Conservation (phyloP, 306 rosid species). For the Ochetophila trinervis region DNA sequence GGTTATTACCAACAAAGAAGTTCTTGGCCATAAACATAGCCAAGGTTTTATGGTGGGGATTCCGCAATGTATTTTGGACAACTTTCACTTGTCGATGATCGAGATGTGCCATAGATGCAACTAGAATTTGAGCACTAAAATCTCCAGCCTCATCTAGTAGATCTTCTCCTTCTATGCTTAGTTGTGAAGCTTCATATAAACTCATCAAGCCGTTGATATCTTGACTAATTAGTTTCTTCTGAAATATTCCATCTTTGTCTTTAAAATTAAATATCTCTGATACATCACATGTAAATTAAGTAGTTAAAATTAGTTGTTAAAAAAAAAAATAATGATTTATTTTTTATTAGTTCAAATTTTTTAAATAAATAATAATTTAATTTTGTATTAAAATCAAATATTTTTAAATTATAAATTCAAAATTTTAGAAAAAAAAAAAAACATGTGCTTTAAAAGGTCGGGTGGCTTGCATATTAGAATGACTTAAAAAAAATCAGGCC, state of each 20-base stretch:
- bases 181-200: constrained; percentile 39
- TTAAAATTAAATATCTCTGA: constrained; percentile 28
- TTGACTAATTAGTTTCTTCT: neutral
- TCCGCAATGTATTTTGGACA: constrained; percentile 33
- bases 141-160: constrained; percentile 29
- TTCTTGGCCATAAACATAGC: constrained; percentile 38
- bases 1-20: constrained; percentile 17
- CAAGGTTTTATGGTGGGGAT: constrained; percentile 59
- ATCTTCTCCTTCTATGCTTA: constrained; percentile 27
- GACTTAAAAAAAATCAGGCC: too few relatives aligned
- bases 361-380: too few relatives aligned
- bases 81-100: constrained; percentile 12
- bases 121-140: constrained; percentile 18
- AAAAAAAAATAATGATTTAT: too few relatives aligned
- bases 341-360: too few relatives aligned
- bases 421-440: too few relatives aligned
- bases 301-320: too few relatives aligned
- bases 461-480: too few relatives aligned
- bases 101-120: neutral
- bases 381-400: too few relatives aligned
- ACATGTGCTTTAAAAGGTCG: too few relatives aligned
- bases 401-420: too few relatives aligned
- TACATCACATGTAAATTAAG: neutral
- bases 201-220: constrained; percentile 32
- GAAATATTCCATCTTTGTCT: constrained; percentile 23